phyloP scores from a whole-genome alignment of 495 filamentous ascomycete genomes.

The Bacidia gigantensis region DNA sequence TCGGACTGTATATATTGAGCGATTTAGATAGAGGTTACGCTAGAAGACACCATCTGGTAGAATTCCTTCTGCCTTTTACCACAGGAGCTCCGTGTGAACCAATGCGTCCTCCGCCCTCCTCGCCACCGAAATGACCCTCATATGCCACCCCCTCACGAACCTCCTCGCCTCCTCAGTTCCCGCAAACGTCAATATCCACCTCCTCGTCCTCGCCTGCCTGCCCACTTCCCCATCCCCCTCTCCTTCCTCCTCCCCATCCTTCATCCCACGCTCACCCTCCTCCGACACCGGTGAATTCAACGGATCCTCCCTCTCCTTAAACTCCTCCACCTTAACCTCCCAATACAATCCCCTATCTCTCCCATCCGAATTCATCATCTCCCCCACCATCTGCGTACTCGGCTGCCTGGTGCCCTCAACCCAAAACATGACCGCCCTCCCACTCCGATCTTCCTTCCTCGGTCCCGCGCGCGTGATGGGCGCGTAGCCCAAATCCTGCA shows the following conservation, averaged over 20 bases:
- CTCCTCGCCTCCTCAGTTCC: conserved; percentile 36
- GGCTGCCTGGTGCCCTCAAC: conserved; percentile 25
- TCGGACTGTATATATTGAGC: conserved; percentile 2
- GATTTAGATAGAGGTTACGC: too few relatives aligned
- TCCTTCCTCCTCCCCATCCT: neutral
- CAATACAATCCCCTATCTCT: conserved; percentile 23
- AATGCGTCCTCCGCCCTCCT: conserved; percentile 20
- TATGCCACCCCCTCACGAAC: conserved; percentile 45
- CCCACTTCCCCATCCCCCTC: neutral
- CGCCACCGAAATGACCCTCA: conserved; percentile 25
- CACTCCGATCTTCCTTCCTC: conserved; percentile 3
- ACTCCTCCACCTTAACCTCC: conserved; percentile 14
- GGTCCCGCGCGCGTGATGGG: conserved; percentile 6
- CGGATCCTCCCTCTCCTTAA: conserved; percentile 1
- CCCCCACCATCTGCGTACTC: conserved; percentile 21
- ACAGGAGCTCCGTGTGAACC: conserved; percentile 34
- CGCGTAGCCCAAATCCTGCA: conserved; percentile 21
- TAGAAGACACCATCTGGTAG: too few relatives aligned
- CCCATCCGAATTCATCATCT: conserved; percentile 32
- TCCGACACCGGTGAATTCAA: neutral
- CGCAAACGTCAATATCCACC: conserved; percentile 37
- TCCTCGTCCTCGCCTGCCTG: conserved; percentile 12
- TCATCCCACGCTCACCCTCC: neutral
- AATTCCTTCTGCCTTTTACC: too few relatives aligned
- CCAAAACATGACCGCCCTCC: conserved; percentile 27